Conservation (phyloP, 108 stramenopile genomes). For the Cyclotella baltica region DNA sequence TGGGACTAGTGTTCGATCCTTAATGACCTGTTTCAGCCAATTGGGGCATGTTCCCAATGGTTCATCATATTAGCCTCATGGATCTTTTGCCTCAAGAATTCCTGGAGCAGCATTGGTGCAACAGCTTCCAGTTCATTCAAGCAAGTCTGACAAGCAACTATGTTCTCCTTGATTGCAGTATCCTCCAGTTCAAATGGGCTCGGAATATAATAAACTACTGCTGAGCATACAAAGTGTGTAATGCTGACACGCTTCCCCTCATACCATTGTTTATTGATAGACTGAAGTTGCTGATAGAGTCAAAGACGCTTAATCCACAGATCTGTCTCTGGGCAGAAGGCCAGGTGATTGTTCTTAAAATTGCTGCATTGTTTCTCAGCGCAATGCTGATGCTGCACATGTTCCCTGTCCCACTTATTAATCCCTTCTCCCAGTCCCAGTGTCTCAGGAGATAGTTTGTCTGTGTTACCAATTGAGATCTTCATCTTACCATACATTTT, state of each 20-base stretch:
- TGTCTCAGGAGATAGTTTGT: too few relatives aligned
- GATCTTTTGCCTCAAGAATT: not conserved
- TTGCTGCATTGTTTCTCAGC: constrained; percentile 7
- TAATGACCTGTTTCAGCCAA: not conserved
- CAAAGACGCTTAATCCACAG: not conserved
- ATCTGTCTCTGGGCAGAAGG: not conserved
- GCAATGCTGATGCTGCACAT: not conserved
- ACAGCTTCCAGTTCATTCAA: not conserved
- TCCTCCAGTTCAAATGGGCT: not conserved
- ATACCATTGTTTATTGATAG: not conserved
- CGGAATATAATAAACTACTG: not conserved
- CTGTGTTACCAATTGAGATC: too few relatives aligned
- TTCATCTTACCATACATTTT: not conserved
- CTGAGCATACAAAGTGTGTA: not conserved
- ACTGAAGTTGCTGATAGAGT: not conserved
- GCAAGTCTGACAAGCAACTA: not conserved
- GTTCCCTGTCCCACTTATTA: constrained; percentile 3
- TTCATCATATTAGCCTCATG: not conserved
- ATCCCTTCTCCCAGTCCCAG: not conserved
- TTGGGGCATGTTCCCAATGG: not conserved
- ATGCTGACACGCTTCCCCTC: not conserved
- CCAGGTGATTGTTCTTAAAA: not conserved
- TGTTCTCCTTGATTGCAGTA: not conserved
- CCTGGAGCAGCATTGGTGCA: not conserved
- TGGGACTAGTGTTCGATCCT: not conserved